These are phyloP conservation scores for Stemphylium lycopersici DNA, from an alignment of 2,329 filamentous ascomycete genomes.

Conservation along the genomic window DNA sequence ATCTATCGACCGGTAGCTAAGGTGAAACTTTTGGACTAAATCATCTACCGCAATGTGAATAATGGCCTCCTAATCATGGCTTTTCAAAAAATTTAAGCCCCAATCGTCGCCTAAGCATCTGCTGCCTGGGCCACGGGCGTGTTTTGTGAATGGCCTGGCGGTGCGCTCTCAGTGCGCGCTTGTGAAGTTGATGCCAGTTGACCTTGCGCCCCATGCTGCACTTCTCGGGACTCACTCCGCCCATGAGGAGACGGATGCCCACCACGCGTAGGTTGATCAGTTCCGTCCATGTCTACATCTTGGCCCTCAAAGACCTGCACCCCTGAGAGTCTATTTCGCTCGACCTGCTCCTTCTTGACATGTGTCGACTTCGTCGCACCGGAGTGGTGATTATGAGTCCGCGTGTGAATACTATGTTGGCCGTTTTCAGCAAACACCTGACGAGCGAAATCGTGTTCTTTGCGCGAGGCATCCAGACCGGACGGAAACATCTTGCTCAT, in stretches of 20 bases:
- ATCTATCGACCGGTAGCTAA: too few relatives aligned
- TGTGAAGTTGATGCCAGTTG: too few relatives aligned
- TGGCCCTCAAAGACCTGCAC: slow-evolving; percentile 19
- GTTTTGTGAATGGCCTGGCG: too few relatives aligned
- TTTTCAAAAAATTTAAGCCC: too few relatives aligned
- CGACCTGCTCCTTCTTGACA: slow-evolving; percentile 34
- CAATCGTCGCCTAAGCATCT: too few relatives aligned
- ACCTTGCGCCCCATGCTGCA: too few relatives aligned
- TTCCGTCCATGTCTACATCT: slow-evolving; percentile 33
- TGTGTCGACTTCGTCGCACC: slow-evolving; percentile 7
- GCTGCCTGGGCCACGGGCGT: too few relatives aligned
- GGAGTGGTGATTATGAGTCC: slow-evolving; percentile 19
- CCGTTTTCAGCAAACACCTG: slow-evolving; percentile 41
- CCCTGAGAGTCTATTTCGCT: slow-evolving; percentile 17
- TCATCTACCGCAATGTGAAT: too few relatives aligned
- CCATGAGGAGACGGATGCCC: slow-evolving; percentile 10
- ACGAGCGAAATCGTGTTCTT: slow-evolving; percentile 40
- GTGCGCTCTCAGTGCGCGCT: too few relatives aligned
- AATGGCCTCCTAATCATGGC: too few relatives aligned
- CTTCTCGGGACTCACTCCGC: not conserved
- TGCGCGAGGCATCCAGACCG: slow-evolving; percentile 41
- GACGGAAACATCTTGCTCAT: slow-evolving; percentile 48
- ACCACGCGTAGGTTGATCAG: slow-evolving; percentile 28
- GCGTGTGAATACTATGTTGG: slow-evolving; percentile 34
- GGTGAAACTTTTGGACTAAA: too few relatives aligned